A percentile compares a stretch with the other conserved stretches of the same genome.
These are phyloP conservation scores for Neurospora intermedia DNA, from an alignment of 495 filamentous ascomycete genomes.

Conservation along the genomic window DNA sequence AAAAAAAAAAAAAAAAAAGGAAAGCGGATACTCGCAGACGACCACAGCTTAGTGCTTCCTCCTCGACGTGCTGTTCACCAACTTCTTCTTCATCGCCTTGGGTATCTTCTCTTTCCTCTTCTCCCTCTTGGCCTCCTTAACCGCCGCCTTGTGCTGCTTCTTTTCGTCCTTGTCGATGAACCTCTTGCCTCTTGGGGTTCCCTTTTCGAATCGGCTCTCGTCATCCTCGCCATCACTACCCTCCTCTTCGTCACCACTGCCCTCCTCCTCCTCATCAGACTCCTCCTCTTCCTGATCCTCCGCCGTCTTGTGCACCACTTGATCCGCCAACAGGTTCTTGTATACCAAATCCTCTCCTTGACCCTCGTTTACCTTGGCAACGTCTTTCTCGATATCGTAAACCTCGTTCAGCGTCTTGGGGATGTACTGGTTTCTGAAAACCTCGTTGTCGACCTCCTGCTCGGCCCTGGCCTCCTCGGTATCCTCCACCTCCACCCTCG, in stretches of 20 bases:
- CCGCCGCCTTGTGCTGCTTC: conserved; percentile 75
- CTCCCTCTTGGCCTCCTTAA: conserved; percentile 92
- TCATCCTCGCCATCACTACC: conserved; percentile 19
- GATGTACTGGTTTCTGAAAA: conserved; percentile 92
- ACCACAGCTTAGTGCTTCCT: conserved; percentile 21
- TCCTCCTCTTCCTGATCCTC: conserved; percentile 28
- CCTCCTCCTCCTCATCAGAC: conserved; percentile 33
- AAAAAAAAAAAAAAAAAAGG: no score
- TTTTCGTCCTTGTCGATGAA: conserved; percentile 88
- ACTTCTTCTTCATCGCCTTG: conserved; percentile 81
- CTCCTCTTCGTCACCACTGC: conserved; percentile 32
- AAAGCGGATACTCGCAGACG: no score
- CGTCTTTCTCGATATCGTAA: conserved; percentile 89
- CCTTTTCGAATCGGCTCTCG: conserved; percentile 48
- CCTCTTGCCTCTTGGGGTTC: conserved; percentile 70
- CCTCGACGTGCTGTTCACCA: conserved; percentile 38
- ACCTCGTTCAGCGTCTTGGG: conserved; percentile 90
- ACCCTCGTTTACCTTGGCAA: conserved; percentile 60
- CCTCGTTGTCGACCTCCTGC: conserved; percentile 68
- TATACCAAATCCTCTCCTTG: conserved; percentile 68
- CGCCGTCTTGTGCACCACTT: conserved; percentile 37
- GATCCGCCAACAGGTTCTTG: conserved; percentile 63
- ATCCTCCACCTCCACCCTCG: conserved; percentile 18
- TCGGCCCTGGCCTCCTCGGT: conserved; percentile 37
- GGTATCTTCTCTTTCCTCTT: conserved; percentile 90